phyloP scores from a whole-genome alignment of 768 basidiomycete genomes.

The Leccinum obscurum region DNA sequence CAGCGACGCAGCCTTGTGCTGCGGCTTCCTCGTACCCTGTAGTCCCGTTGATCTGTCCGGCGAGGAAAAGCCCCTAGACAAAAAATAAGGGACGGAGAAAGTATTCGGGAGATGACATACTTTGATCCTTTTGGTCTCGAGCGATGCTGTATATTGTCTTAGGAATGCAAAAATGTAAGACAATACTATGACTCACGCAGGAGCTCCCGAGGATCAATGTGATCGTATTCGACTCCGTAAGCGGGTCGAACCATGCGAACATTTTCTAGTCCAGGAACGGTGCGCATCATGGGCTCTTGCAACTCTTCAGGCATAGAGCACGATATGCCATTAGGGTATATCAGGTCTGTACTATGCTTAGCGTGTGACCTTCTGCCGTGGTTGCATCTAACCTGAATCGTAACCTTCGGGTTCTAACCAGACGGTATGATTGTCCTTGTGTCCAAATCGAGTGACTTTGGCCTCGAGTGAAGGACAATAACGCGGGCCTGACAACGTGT shows the following conservation, averaged over 20 bases:
- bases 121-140: conserved; percentile 84
- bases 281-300: conserved; percentile 81
- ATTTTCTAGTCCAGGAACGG: conserved; percentile 81
- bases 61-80: conserved; percentile 74
- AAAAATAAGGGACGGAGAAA: not conserved
- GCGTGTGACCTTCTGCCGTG: not conserved
- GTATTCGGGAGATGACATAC: conserved; percentile 32
- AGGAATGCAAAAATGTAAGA: not conserved
- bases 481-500: conserved; percentile 60
- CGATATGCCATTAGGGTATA: conserved; percentile 90
- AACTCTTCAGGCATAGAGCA: conserved; percentile 85
- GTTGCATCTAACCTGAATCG: conserved; percentile 63
- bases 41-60: conserved; percentile 91
- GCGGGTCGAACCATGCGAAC: conserved; percentile 83
- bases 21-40: conserved; percentile 96
- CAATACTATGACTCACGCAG: conserved; percentile 47
- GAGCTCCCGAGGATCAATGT: conserved; percentile 84
- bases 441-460: conserved; percentile 77
- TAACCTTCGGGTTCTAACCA: conserved; percentile 96
- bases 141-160: conserved; percentile 50
- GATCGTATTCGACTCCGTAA: conserved; percentile 93
- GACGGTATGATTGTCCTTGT: conserved; percentile 68
- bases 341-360: conserved; percentile 52
- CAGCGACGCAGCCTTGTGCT: conserved; percentile 85
- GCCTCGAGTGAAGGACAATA: conserved; percentile 92